Evolutionary conservation across 495 filamentous ascomycete species (phyloP).

Genomic region (Tuber borchii): DNA sequence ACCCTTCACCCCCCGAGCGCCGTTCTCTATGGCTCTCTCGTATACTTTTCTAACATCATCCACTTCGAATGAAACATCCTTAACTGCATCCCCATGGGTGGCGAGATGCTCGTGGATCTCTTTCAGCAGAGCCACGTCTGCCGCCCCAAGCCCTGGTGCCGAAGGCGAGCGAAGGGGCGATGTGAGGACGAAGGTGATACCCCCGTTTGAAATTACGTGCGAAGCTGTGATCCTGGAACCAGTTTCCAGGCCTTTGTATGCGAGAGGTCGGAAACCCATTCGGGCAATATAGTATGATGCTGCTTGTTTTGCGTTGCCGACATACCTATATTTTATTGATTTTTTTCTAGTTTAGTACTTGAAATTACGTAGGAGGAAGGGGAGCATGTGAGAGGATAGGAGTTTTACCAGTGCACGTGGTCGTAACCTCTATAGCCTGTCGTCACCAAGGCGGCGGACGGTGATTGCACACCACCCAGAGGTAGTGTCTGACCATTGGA

Average conservation of each 20-base stretch:
- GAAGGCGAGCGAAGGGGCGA: slow-evolving; percentile 65
- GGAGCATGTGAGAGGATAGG: background rate
- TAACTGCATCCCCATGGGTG: slow-evolving; percentile 81
- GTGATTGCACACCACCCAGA: slow-evolving; percentile 43
- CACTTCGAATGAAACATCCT: slow-evolving; percentile 86
- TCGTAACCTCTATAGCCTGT: slow-evolving; percentile 74
- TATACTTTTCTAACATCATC: slow-evolving; percentile 75
- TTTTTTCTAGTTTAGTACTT: background rate
- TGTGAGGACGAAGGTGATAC: slow-evolving; percentile 74
- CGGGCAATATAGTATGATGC: slow-evolving; percentile 77
- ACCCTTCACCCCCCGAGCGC: slow-evolving; percentile 57
- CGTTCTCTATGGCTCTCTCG: slow-evolving; percentile 58
- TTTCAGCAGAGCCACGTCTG: slow-evolving; percentile 45
- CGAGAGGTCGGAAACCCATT: slow-evolving; percentile 72
- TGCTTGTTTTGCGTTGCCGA: slow-evolving; percentile 91
- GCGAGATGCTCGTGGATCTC: slow-evolving; percentile 68
- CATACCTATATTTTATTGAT: slow-evolving; percentile 45
- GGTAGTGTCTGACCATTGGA: slow-evolving; percentile 40
- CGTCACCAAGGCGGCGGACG: slow-evolving; percentile 43
- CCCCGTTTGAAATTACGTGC: slow-evolving; percentile 71
- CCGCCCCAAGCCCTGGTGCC: slow-evolving; percentile 44
- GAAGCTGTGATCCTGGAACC: slow-evolving; percentile 67
- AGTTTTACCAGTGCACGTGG: slow-evolving; percentile 69
- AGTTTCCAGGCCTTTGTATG: slow-evolving; percentile 82
- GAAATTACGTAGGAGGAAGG: slow-evolving; percentile 1